phyloP scores from a whole-genome alignment of 768 basidiomycete genomes.

The Mycena galericulata region DNA sequence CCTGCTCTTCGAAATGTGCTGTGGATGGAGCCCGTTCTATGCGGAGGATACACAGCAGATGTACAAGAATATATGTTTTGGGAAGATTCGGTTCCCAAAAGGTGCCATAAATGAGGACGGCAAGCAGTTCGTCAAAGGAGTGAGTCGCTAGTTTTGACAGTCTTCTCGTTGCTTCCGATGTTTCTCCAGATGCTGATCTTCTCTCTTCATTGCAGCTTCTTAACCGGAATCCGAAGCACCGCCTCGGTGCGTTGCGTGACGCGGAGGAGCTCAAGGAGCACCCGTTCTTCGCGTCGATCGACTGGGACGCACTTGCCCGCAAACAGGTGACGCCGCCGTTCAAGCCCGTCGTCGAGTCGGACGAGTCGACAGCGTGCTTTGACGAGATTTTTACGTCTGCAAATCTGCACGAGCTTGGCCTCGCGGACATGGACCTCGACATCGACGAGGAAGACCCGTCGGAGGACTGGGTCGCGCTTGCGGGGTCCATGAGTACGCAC shows the following conservation, averaged over 20 bases:
- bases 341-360: conserved; percentile 97
- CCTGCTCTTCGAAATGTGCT: conserved; percentile 99
- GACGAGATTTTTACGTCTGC: conserved; percentile 97
- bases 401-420: conserved; percentile 82
- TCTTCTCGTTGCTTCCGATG: conserved; percentile 25
- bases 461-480: conserved; percentile 68
- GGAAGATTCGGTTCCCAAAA: conserved; percentile 97
- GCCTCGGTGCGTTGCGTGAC: conserved; percentile 91
- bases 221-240: conserved; percentile 98
- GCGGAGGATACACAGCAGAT: conserved; percentile 99
- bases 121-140: conserved; percentile 98
- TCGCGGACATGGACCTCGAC: conserved; percentile 61
- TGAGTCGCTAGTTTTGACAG: conserved; percentile 57
- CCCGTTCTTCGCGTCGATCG: conserved; percentile 90
- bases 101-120: conserved; percentile 98
- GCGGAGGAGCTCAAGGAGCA: conserved; percentile 96
- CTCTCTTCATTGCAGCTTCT: conserved; percentile 72
- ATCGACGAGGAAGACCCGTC: conserved; percentile 76
- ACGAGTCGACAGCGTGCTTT: conserved; percentile 98
- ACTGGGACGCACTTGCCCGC: conserved; percentile 88
- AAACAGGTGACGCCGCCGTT: conserved; percentile 97
- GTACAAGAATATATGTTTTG: conserved; percentile 99
- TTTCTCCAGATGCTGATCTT: conserved; percentile 34
- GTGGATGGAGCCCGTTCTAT: conserved; percentile 99
- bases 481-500: conserved; percentile 53